Base-by-base conservation (phyloP, 305 asterid species). In the Euphrasia arctica region DNA sequence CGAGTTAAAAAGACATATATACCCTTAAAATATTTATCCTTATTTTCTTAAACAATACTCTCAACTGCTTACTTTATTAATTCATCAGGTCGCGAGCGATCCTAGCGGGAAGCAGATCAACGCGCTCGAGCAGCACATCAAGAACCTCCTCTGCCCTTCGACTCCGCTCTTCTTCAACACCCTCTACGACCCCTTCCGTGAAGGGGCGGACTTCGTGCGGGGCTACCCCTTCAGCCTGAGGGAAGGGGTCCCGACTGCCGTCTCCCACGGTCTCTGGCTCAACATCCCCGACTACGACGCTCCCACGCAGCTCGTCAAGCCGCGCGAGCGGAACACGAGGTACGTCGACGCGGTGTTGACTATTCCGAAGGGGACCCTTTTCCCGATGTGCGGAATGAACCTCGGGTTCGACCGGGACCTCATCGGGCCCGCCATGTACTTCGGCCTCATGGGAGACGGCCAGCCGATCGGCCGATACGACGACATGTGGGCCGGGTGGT, bases 161-260 rank as follows among this genome's bases (percentile, higher is more conserved):
- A 81, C 84, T 29, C 95, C 95, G 9, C 85, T 85, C 68, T 88
- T 88, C 79, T 88, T 83, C 43, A 39, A 39, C 43, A 39, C 43
- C 43, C 43, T 39, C 43, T 39, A 39, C 10, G 43, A 39, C 2
- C 95, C 95, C 27, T 85, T 73, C 80, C 72, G 90, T 49, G 90
- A 83, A 0, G 95, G 90, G 4, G 76, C 95, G 0, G 93, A 88
- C 72, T 88, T 81, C 55, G 95, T 88, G 13, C 84, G 93, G 0
- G 95, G 95, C 2, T 88, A 88, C 84, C 95, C 93, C 4, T 88
- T 88, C 82, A 88, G 95, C 66, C 95, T 88, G 59, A 90, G 95
- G 63, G 95, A 85, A 74, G 95, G 95, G 28, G 93, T 74, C 5
- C 80, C 92, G 2, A 39, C 43, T 9, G 43, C 43, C 9, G 43